A percentile compares a stretch with the other conserved stretches of the same genome.
phyloP scores from a whole-genome alignment of 352 stramenopile species.

The Elongisporangium anandrum region DNA sequence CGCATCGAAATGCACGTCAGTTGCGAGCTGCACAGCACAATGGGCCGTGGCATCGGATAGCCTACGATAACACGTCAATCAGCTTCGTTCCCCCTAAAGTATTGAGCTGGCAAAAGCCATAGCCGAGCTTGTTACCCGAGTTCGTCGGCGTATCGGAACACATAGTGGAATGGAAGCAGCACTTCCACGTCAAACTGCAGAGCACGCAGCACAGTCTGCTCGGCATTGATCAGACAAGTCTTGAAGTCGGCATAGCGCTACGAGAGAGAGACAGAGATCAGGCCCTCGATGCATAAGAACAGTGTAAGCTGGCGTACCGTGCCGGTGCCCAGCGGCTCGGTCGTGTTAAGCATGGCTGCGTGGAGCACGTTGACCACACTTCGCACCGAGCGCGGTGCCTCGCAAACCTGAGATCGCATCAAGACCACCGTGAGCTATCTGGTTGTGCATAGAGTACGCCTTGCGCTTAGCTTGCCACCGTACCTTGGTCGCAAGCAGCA shows the following conservation, averaged over 20 bases:
- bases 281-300: slow-evolving; percentile 16
- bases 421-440: not conserved
- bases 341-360: slow-evolving; percentile 20
- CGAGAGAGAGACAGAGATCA: not conserved
- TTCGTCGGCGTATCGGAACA: slow-evolving; percentile 28
- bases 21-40: slow-evolving; percentile 29
- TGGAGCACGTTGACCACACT: slow-evolving; percentile 52
- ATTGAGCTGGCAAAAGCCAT: too few species aligned
- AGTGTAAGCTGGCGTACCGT: slow-evolving; percentile 18
- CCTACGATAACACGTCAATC: slow-evolving; percentile 3
- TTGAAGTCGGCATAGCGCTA: slow-evolving; percentile 43
- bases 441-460: not conserved
- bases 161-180: slow-evolving; percentile 23
- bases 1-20: slow-evolving; percentile 27
- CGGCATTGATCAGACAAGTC: slow-evolving; percentile 39
- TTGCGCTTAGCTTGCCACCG: not conserved
- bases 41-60: slow-evolving; percentile 24
- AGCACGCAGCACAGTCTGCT: slow-evolving; percentile 44
- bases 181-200: slow-evolving; percentile 47
- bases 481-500: slow-evolving; percentile 15
- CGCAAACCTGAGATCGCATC: slow-evolving; percentile 23
- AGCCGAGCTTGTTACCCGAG: slow-evolving; percentile 13
- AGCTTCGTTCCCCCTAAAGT: not conserved
- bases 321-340: slow-evolving; percentile 25
- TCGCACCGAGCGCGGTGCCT: slow-evolving; percentile 36